phyloP scores from a whole-genome alignment of 331 rosid genomes.

The Malus hybrid region DNA sequence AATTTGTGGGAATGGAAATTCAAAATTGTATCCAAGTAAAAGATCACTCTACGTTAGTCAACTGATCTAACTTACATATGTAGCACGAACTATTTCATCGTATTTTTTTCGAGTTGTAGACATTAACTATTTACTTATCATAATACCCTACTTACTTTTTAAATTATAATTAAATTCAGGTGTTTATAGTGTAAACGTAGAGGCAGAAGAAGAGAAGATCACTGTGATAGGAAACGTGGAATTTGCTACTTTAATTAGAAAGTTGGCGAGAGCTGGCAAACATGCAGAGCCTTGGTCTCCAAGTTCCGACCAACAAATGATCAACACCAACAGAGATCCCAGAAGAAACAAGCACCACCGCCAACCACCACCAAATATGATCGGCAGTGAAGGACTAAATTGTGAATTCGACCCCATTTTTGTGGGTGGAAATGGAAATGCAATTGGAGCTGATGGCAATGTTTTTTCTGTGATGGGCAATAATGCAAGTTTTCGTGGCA shows the following conservation, averaged over 20 bases:
- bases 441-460: not conserved
- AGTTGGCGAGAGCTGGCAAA: slow-evolving; percentile 45
- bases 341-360: too few relatives aligned
- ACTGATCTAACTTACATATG: too few relatives aligned
- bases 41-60: accelerated
- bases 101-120: too few relatives aligned
- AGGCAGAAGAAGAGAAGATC: slow-evolving; percentile 33
- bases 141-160: not conserved
- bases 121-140: not conserved
- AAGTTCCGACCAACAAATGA: slow-evolving; percentile 18
- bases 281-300: slow-evolving; percentile 47
- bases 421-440: not conserved
- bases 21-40: too few relatives aligned
- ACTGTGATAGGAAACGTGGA: slow-evolving; percentile 38
- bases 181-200: slow-evolving; percentile 32
- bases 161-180: slow-evolving; percentile 24
- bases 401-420: not conserved
- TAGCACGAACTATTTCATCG: too few relatives aligned
- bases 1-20: too few relatives aligned
- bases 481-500: not conserved
- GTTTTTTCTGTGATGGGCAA: not conserved
- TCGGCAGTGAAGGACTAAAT: slow-evolving; percentile 7
- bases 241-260: slow-evolving; percentile 35
- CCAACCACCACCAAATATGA: too few relatives aligned
- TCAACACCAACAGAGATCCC: too few relatives aligned